Evolutionary conservation across 1,139 yeast genomes (phyloP), one percentile per base, ranked within the genome.

Genomic region (Blastobotrys indianensis): DNA sequence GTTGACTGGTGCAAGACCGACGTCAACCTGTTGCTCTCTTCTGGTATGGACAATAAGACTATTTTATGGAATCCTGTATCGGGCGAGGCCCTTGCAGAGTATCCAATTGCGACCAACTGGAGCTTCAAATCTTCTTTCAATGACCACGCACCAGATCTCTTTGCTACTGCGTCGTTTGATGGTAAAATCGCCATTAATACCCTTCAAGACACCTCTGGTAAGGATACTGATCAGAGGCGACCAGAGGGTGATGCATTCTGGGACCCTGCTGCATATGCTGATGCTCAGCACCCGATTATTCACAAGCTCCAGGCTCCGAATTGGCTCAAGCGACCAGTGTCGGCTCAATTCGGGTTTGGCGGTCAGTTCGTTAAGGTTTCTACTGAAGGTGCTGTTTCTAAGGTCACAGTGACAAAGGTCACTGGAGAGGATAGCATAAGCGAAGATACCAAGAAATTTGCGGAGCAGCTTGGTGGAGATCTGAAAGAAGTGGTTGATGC

Each of bases 41-140:
- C 94, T 62, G 97, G 97, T 47, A 85, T 88, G 61, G 98, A 94
- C 66, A 88, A 88, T 64, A 71, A 88, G 35, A 86, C 95, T 2
- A 68, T 82, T 53, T 70, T 92, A 57, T 94, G 98, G 98, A 88
- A 92, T 63, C 97, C 97, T 23, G 71, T 75, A 48, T 63, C 76
- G 20, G 67, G 69, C 30, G 71, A 72, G 48, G 77, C 79, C 59
- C 69, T 92, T 53, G 95, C 94, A 5, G 86, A 86, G 61, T 92
- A 86, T 62, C 97, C 97, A 44, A 79, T 94, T 23, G 79, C 95
- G 37, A 85, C 95, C 36, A 90, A 87, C 65, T 92, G 98, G 98
- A 84, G 87, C 25, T 92, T 88, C 69, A 80, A 85, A 65, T 78
- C 95, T 12, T 76, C 77, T 57, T 92, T 90, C 71, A 94, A 95